Conservation (phyloP, 192 early-diverging fungal genomes). For the Jimgerdemannia lactiflua region DNA sequence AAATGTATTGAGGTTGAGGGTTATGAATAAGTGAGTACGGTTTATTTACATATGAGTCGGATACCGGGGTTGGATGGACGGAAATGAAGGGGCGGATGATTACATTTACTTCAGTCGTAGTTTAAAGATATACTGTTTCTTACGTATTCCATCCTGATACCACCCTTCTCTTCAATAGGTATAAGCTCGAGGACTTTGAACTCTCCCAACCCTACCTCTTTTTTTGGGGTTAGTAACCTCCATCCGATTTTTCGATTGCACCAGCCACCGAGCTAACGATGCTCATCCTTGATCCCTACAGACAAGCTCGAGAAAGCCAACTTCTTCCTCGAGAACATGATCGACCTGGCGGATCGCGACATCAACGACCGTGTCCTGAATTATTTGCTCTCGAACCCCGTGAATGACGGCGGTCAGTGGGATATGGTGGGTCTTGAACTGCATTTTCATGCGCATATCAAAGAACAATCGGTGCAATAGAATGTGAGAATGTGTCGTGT, state of each 20-base stretch:
- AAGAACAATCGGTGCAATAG: no score
- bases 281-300: slow-evolving; percentile 38
- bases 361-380: slow-evolving; percentile 67
- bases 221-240: slow-evolving; percentile 26
- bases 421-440: slow-evolving; percentile 45
- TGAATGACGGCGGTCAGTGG: slow-evolving; percentile 75
- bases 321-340: slow-evolving; percentile 78
- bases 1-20: slow-evolving; percentile 64
- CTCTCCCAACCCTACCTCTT: slow-evolving; percentile 74
- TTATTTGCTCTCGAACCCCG: slow-evolving; percentile 62
- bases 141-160: not conserved
- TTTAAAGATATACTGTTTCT: not conserved
- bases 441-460: no score
- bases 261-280: not conserved
- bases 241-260: not conserved
- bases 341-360: slow-evolving; percentile 57
- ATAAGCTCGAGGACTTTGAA: slow-evolving; percentile 77
- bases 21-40: slow-evolving; percentile 55
- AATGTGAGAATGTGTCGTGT: no score
- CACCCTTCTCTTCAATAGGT: slow-evolving; percentile 26
- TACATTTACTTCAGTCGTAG: not conserved
- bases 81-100: slow-evolving; percentile 4
- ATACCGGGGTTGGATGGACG: not conserved
- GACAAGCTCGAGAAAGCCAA: slow-evolving; percentile 84
- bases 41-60: not conserved